Evolutionary conservation across 441 rosid species (phyloP), one percentile per base, ranked within the genome.

Genomic region (Erodium moschatum): DNA sequence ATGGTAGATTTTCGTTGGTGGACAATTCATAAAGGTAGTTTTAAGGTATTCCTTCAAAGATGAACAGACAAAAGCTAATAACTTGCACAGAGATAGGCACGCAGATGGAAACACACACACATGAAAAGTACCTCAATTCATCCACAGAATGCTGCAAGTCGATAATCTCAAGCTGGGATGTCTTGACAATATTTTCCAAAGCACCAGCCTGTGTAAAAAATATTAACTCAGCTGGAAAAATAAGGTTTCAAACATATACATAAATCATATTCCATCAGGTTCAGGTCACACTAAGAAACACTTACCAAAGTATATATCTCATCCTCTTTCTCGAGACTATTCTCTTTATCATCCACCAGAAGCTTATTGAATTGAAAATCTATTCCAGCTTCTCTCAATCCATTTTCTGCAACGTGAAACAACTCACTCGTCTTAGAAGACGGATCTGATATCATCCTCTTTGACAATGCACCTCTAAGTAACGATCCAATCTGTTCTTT

Each of bases 121-220:
- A 4, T 35, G 7, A 7, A 64, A 46, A 69, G 67, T 81, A 85
- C 98, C 97, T 93, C 67, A 92, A 77, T 83, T 87, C 90, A 68
- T 87, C 96, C 72, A 81, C 84, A 12, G 84, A 77, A 79, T 88
- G 96, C 77, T 73, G 86, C 58, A 89, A 83, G 74, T 85, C 93
- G 66, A 87, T 77, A 56, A 91, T 88, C 85, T 93, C 88, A 54
- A 91, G 85, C 78, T 93, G 98, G 65, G 97, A 88, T 83, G 81
- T 83, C 84, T 91, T 89, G 64, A 89, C 87, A 67, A 93, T 88
- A 77, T 87, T 89, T 87, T 91, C 97, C 84, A 91, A 75, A 61
- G 98, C 85, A 75, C 86, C 91, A 67, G 97, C 97, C 97, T 93
- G 81, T 67, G 76, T 64, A 66, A 52, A 68, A 70, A 52, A 69